Evolutionary conservation across 208 protist genomes (phyloP), one percentile per base, ranked within the genome.

Genomic region (Leishmania turanica): DNA sequence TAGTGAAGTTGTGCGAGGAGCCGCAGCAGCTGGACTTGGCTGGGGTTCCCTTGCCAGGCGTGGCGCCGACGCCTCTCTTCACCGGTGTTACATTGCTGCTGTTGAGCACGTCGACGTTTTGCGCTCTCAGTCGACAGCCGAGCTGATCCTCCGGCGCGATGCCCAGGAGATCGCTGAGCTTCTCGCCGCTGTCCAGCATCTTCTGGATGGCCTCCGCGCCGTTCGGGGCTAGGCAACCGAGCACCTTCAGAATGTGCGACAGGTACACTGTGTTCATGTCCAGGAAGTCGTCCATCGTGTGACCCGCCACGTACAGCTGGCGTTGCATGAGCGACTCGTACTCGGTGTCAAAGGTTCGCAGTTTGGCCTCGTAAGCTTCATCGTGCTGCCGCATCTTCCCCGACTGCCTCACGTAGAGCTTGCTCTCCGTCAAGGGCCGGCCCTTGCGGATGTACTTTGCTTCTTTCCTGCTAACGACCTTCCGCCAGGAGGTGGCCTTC

Each of bases 211-310:
- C 56, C 49, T 80, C 72, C n/a, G 81, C 66, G 31, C 86, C 89
- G 68, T 89, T 24, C 15, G 89, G 89, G 0, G 86, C 86, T 17
- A 92, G 37, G 82, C 89, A 90, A 68, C 77, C 71, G 11, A 89
- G 64, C 40, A 92, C 83, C 81, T 85, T 84, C 80, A 92, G 27
- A 2, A 92, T 80, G 19, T 88, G 68, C 49, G 82, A 79, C 45
- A 90, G 17, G 80, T 91, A 89, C 40, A 58, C 74, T 13, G 82
- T 65, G 80, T 88, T 91, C 34, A 78, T 75, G 64, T 90, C 86
- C 4, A 94, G 72, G 77, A 94, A 92, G 64, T 82, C 72, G 79
- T 91, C 88, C 53, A 94, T 80, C 1, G 82, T 87, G 74, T 87
- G 81, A 1, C 89, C 91, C 1, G 82, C 77, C 34, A 80, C 73